Evolutionary conservation across 306 rosid genomes (phyloP).

Genomic region (Geum urbanum): DNA sequence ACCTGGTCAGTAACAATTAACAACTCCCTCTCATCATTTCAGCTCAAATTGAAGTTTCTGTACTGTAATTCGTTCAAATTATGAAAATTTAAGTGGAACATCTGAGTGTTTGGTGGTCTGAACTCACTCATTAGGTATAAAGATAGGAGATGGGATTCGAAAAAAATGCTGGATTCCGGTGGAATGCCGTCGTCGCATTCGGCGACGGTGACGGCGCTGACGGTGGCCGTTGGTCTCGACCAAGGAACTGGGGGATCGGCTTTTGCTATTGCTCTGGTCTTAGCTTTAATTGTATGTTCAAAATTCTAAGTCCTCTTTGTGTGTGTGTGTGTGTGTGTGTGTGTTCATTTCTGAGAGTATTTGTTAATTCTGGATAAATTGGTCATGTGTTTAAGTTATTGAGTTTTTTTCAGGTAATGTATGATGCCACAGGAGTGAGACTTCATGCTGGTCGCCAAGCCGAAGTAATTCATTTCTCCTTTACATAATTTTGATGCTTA

Average conservation of each 20-base stretch:
- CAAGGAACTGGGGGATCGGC: constrained; percentile 67
- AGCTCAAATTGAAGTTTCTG: background rate
- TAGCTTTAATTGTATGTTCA: constrained; percentile 70
- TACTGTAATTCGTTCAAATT: constrained; percentile 14
- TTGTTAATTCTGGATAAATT: constrained; percentile 18
- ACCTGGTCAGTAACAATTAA: constrained; percentile 64
- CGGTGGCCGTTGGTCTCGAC: constrained; percentile 62
- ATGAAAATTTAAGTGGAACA: background rate
- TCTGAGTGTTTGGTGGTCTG: background rate
- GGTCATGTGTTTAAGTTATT: background rate
- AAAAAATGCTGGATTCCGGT: constrained; percentile 78
- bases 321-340: background rate
- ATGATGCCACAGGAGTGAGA: constrained; percentile 94
- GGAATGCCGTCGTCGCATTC: constrained; percentile 97
- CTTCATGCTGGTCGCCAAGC: constrained; percentile 98
- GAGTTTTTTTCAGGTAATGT: constrained; percentile 69
- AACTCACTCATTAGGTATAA: constrained; percentile 53
- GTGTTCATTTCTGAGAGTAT: background rate
- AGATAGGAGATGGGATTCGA: constrained; percentile 88
- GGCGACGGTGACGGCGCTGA: constrained; percentile 73
- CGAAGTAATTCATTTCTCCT: constrained; percentile 51
- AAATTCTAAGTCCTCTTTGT: background rate
- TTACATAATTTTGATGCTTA: background rate
- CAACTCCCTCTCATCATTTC: background rate
- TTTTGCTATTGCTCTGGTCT: constrained; percentile 71